These are phyloP conservation scores for Tagetes patula DNA, from an alignment of 129 eudicot genomes.

Conservation along the genomic window DNA sequence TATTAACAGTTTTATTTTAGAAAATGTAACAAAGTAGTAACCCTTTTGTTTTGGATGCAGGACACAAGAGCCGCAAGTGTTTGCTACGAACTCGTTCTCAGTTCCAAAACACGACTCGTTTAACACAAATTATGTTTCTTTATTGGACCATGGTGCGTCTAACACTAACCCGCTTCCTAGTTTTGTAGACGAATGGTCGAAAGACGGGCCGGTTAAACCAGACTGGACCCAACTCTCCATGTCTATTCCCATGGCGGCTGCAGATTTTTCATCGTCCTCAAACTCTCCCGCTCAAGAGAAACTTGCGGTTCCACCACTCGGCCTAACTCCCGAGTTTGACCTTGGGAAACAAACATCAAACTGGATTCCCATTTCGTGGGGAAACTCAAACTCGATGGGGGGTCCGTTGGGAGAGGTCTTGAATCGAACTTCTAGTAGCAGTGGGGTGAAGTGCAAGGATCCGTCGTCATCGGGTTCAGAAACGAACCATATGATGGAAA, in stretches of 20 bases:
- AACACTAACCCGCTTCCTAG: conserved; percentile 44
- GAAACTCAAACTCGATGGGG: conserved; percentile 64
- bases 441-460: conserved; percentile 37
- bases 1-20: background rate
- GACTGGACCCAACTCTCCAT: conserved; percentile 96
- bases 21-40: background rate
- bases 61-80: conserved; percentile 45
- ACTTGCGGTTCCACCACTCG: conserved; percentile 43
- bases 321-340: conserved; percentile 55
- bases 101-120: conserved; percentile 34
- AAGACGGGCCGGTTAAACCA: conserved; percentile 57
- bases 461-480: conserved; percentile 18
- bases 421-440: conserved; percentile 44
- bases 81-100: conserved; percentile 26
- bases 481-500: conserved; percentile 36
- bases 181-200: conserved; percentile 63
- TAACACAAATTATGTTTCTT: conserved; percentile 31
- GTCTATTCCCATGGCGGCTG: conserved; percentile 75
- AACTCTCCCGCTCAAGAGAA: conserved; percentile 62
- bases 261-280: conserved; percentile 59
- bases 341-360: conserved; percentile 48
- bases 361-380: conserved; percentile 75
- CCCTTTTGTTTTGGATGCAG: conserved; percentile 17
- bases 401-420: conserved; percentile 85
- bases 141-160: conserved; percentile 44